Evolutionary conservation across 305 asterid genomes (phyloP).

Genomic region (Nicotiana rustica): DNA sequence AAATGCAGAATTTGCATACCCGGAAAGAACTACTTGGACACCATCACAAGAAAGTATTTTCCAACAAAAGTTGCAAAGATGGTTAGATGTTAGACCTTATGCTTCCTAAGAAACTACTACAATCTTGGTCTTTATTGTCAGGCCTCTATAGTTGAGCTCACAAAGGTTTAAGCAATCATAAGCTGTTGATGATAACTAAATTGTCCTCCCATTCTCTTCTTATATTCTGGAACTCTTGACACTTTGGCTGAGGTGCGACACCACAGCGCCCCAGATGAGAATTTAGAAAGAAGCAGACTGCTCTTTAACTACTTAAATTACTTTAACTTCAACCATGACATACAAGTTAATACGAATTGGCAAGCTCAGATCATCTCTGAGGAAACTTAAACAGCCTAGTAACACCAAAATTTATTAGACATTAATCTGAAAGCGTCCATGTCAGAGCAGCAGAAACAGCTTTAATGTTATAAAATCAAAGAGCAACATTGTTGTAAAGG

Average conservation of each 20-base stretch:
- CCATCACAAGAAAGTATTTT: neutral
- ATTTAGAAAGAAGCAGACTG: neutral
- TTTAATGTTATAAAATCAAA: neutral
- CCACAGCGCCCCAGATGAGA: neutral
- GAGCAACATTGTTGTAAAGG: neutral
- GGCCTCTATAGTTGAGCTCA: neutral
- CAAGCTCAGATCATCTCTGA: neutral
- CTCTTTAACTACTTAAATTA: neutral
- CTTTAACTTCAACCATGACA: neutral
- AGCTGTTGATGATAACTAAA: neutral
- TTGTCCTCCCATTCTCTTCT: slow-evolving; percentile 1
- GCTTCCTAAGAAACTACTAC: neutral
- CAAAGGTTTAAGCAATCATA: slow-evolving; percentile 5
- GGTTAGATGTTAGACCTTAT: neutral
- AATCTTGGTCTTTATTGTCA: neutral
- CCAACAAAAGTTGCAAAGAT: neutral
- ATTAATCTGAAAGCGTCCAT: neutral
- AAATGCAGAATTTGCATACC: neutral
- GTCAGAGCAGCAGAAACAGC: neutral
- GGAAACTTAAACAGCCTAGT: neutral
- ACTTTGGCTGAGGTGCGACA: neutral
- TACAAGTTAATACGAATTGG: neutral
- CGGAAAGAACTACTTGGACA: neutral
- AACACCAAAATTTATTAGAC: neutral
- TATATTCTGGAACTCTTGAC: neutral